phyloP scores from a whole-genome alignment of 1,284 basidiomycete species.

The Prillingera fragicola region DNA sequence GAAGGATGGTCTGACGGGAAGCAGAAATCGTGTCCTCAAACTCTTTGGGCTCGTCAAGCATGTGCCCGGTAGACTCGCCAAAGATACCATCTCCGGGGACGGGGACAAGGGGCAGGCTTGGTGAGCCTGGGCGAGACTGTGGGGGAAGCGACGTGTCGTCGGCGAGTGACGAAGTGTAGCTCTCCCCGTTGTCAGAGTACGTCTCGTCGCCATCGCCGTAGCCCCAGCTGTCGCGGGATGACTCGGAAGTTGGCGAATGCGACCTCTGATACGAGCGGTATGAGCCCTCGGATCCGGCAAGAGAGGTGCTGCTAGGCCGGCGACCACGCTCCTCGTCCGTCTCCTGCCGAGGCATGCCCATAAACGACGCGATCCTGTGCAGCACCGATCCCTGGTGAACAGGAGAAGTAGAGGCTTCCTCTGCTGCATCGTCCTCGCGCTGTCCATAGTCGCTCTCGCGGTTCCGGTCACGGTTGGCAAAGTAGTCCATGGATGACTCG shows the following conservation, averaged over 20 bases:
- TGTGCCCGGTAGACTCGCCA: constrained; percentile 27
- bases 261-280: constrained; percentile 16
- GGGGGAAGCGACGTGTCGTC: constrained; percentile 48
- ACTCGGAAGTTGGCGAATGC: constrained; percentile 16
- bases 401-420: constrained; percentile 15
- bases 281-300: constrained; percentile 20
- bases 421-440: constrained; percentile 11
- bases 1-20: constrained; percentile 71
- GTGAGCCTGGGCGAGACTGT: constrained; percentile 43
- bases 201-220: constrained; percentile 37
- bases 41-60: constrained; percentile 33
- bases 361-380: constrained; percentile 41
- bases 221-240: constrained; percentile 42
- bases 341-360: constrained; percentile 35
- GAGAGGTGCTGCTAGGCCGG: constrained; percentile 16
- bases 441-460: constrained; percentile 12
- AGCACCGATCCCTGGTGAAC: constrained; percentile 31
- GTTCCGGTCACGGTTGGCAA: background rate
- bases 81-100: constrained; percentile 43
- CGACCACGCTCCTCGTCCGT: constrained; percentile 16
- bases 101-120: constrained; percentile 42
- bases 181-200: constrained; percentile 34
- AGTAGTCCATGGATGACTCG: constrained; percentile 12
- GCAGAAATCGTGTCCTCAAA: constrained; percentile 32
- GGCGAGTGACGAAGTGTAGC: constrained; percentile 45